A percentile compares a stretch with the other conserved stretches of the same genome.
Conservation (phyloP, 2,329 filamentous ascomycete species). For the Colletotrichum acutatum region DNA sequence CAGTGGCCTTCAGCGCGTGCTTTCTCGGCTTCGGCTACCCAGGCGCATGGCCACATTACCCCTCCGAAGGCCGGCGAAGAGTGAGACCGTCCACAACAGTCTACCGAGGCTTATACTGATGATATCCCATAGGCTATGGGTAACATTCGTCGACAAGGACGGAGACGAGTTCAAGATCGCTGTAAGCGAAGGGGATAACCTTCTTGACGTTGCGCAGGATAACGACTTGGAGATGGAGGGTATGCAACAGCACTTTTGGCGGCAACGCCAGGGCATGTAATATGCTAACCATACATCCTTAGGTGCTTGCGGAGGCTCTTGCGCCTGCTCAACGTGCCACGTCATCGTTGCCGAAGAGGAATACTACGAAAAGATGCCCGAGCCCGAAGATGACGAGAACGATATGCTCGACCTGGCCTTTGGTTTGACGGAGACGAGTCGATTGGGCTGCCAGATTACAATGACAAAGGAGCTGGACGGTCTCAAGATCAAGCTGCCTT, state of each 20-base stretch:
- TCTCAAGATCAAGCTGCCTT: slow-evolving; percentile 83
- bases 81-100: slow-evolving; percentile 60
- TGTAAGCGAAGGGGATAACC: slow-evolving; percentile 88
- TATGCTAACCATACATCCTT: slow-evolving; percentile 38
- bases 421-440: slow-evolving; percentile 84
- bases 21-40: slow-evolving; percentile 73
- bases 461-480: slow-evolving; percentile 95
- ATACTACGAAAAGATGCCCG: slow-evolving; percentile 81
- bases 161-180: slow-evolving; percentile 79
- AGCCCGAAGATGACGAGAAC: slow-evolving; percentile 84
- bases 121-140: slow-evolving; percentile 70
- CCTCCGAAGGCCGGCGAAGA: slow-evolving; percentile 92
- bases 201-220: slow-evolving; percentile 93
- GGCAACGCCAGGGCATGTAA: background rate
- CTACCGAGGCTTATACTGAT: background rate
- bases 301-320: slow-evolving; percentile 92
- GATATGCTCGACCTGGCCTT: slow-evolving; percentile 94
- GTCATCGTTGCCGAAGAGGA: slow-evolving; percentile 82
- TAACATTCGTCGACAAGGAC: slow-evolving; percentile 96
- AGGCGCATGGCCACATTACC: slow-evolving; percentile 81
- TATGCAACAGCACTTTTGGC: slow-evolving; percentile 43
- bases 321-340: slow-evolving; percentile 93
- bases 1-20: slow-evolving; percentile 47
- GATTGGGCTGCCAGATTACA: slow-evolving; percentile 88
- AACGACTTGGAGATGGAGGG: slow-evolving; percentile 98